Evolutionary conservation across 345 rosid genomes (phyloP).

Genomic region (Gossypium raimondii): DNA sequence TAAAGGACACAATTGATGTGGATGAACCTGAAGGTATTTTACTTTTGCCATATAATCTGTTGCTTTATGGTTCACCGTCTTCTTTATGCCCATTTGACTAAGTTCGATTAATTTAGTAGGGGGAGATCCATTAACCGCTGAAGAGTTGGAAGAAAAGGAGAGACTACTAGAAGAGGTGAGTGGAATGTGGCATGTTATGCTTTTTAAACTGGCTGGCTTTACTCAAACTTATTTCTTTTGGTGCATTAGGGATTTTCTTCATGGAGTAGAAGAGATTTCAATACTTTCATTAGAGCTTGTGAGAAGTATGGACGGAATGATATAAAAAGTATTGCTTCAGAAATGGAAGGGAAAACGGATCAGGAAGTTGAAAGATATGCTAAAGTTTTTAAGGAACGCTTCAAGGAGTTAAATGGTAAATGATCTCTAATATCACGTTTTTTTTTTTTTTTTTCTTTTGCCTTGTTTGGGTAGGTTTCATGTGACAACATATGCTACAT

Average conservation of each 20-base stretch:
- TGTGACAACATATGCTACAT: conserved; percentile 31
- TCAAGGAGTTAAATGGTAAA: conserved; percentile 61
- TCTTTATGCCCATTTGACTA: conserved; percentile 18
- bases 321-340: conserved; percentile 70
- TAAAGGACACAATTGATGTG: conserved; percentile 88
- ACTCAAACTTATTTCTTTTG: conserved; percentile 13
- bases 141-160: conserved; percentile 97
- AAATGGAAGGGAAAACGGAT: conserved; percentile 94
- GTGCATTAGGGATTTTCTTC: conserved; percentile 76
- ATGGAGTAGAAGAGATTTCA: conserved; percentile 97
- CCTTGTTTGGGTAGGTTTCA: neutral
- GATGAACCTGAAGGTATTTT: conserved; percentile 92
- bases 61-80: conserved; percentile 4
- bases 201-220: conserved; percentile 18
- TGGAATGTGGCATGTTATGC: conserved; percentile 11
- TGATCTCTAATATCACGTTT: neutral
- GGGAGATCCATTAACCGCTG: conserved; percentile 95
- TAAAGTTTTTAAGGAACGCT: conserved; percentile 77
- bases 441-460: neutral
- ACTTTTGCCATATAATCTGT: neutral
- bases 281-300: conserved; percentile 83
- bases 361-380: conserved; percentile 94
- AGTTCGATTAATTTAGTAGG: conserved; percentile 37
- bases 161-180: conserved; percentile 78
- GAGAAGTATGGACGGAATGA: conserved; percentile 95